Base-by-base conservation (phyloP, 2,329 filamentous ascomycete genomes). In the Arthroderma sp. region DNA sequence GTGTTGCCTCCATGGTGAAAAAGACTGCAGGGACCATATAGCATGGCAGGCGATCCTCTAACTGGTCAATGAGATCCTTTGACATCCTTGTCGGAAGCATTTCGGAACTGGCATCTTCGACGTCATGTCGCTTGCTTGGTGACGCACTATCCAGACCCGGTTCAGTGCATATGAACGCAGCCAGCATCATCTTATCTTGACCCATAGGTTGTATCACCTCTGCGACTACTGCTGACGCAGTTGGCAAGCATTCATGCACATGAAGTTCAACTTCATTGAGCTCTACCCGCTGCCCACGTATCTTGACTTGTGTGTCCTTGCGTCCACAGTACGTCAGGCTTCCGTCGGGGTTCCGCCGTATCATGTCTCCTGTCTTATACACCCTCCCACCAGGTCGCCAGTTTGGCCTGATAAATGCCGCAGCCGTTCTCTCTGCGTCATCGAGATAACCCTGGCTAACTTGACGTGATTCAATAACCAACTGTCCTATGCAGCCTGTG, bases 401-500 rank as follows among this genome's bases (percentile, higher is more conserved):
- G 7, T 41, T 28, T 1, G 78, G 79, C 3, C 73, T 65, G 39
- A 84, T 76, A 60, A 84, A 84, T 1, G 73, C 75, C 9, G 71
- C 70, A 1, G 72, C 73, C 0, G 81, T 83, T 67, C 79, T 80
- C 23, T 72, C 74, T 0, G 55, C 25, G 23, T 66, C 61, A 9
- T 64, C 63, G 8, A 65, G 55, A 59, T 71, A 71, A 0, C 68
- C 68, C 41, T 68, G 66, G 0, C 71, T 73, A 7, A 76, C 68
- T 31, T 72, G 79, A 0, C 79, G 78, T 0, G 81, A 81, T 62
- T 84, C 81, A 35, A 85, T 77, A 2, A 83, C 74, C 1, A 85
- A 70, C 63, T 85, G 82, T 0, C 80, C 80, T 0, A 81, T 70
- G 0, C 77, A 74, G 1, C 81, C 81, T 11, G 80, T 67, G 0